Evolutionary conservation across 306 rosid species (phyloP).

Genomic region (Cucumis melo): DNA sequence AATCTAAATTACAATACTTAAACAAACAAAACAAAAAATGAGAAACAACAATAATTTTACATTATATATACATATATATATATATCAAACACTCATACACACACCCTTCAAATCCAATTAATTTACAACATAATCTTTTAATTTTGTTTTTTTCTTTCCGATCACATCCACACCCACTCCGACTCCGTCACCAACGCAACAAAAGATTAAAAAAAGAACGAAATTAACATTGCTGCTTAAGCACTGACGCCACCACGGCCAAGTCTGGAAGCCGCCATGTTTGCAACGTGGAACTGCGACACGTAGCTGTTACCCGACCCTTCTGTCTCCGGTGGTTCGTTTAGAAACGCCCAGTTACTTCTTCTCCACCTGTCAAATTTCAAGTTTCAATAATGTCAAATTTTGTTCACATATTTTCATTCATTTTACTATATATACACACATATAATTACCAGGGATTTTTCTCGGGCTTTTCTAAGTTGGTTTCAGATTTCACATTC

Average conservation of each 20-base stretch:
- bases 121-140: background rate
- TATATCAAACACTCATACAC: background rate
- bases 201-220: background rate
- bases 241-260: conserved; percentile 20
- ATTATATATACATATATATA: too few species aligned
- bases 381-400: too few species aligned
- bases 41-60: too few species aligned
- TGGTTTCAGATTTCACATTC: conserved; percentile 12
- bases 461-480: conserved; percentile 29
- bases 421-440: too few species aligned
- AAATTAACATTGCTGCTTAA: background rate
- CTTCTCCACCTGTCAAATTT: conserved; percentile 53
- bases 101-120: background rate
- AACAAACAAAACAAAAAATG: too few species aligned
- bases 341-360: conserved; percentile 86
- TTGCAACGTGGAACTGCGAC: conserved; percentile 48
- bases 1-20: too few species aligned
- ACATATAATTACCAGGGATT: conserved; percentile 38
- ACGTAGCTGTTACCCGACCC: conserved; percentile 31
- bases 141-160: too few species aligned
- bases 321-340: conserved; percentile 54
- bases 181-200: background rate
- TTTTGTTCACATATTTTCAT: too few species aligned
- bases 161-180: background rate
- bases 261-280: conserved; percentile 15